Evolutionary conservation across 1,139 yeast species (phyloP).

Genomic region (Geotrichum armillariae): DNA sequence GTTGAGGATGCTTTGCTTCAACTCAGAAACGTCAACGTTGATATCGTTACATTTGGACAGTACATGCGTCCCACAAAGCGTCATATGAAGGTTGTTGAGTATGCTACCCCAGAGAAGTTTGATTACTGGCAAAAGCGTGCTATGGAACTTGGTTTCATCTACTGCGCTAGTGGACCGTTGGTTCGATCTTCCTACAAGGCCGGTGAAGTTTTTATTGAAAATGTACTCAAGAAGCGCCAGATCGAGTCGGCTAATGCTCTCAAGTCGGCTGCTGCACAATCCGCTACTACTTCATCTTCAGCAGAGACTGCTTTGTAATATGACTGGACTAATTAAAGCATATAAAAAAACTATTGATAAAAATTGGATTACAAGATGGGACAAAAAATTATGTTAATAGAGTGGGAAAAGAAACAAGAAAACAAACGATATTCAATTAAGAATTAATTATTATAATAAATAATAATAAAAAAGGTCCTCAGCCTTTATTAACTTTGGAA

Average conservation of each 20-base stretch:
- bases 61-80: slow-evolving; percentile 99
- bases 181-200: slow-evolving; percentile 97
- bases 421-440: not conserved
- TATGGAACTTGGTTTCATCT: slow-evolving; percentile 85
- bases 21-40: slow-evolving; percentile 74
- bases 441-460: not conserved
- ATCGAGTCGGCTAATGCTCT: slow-evolving; percentile 13
- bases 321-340: not conserved
- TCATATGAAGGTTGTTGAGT: slow-evolving; percentile 97
- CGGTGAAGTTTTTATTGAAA: slow-evolving; percentile 96
- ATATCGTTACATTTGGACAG: slow-evolving; percentile 97
- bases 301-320: slow-evolving; percentile 5
- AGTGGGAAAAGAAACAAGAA: not conserved
- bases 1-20: slow-evolving; percentile 71
- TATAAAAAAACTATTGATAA: no score
- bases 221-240: slow-evolving; percentile 74
- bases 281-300: not conserved
- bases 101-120: slow-evolving; percentile 91
- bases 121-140: slow-evolving; percentile 92
- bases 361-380: not conserved
- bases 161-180: slow-evolving; percentile 96
- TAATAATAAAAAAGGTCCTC: not conserved
- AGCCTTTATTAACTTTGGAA: not conserved
- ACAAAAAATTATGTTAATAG: not conserved
- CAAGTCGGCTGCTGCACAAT: slow-evolving; percentile 10